phyloP scores from a whole-genome alignment of 2,329 filamentous ascomycete species.

The Incumbomyces lentus region DNA sequence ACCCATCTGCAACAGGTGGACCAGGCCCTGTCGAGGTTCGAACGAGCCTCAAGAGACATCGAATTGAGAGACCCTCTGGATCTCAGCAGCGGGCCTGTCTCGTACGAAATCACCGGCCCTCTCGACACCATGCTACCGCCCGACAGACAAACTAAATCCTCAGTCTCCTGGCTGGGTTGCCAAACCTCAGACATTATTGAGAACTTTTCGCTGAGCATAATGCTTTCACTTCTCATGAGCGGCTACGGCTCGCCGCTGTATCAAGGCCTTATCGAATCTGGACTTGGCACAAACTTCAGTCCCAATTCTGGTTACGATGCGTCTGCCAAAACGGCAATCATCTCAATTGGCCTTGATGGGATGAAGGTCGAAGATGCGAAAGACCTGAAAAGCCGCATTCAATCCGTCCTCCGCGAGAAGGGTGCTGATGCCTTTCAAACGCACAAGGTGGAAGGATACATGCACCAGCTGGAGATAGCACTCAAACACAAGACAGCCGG shows the following conservation, averaged over 20 bases:
- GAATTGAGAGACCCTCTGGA: conserved; percentile 68
- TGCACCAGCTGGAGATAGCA: conserved; percentile 87
- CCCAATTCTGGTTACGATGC: conserved; percentile 88
- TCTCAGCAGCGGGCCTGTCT: conserved; percentile 54
- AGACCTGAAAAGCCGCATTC: conserved; percentile 64
- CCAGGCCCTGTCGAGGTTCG: conserved; percentile 62
- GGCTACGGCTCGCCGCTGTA: conserved; percentile 94
- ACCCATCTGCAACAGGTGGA: conserved; percentile 74
- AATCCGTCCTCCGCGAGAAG: conserved; percentile 59
- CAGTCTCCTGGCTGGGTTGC: conserved; percentile 82
- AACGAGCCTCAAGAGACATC: conserved; percentile 56
- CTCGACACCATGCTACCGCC: conserved; percentile 76
- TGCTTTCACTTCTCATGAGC: conserved; percentile 78
- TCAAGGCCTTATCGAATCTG: conserved; percentile 74
- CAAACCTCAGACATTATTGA: conserved; percentile 75
- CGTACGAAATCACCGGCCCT: conserved; percentile 66
- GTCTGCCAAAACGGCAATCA: conserved; percentile 65
- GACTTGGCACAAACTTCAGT: conserved; percentile 84
- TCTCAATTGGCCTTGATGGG: conserved; percentile 86
- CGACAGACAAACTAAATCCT: conserved; percentile 87
- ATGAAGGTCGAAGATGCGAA: conserved; percentile 69
- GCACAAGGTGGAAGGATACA: conserved; percentile 82
- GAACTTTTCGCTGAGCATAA: conserved; percentile 72
- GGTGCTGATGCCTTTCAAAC: conserved; percentile 71
- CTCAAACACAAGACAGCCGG: conserved; percentile 94